phyloP scores from a whole-genome alignment of 768 basidiomycete species.

The Roridomyces roridus region DNA sequence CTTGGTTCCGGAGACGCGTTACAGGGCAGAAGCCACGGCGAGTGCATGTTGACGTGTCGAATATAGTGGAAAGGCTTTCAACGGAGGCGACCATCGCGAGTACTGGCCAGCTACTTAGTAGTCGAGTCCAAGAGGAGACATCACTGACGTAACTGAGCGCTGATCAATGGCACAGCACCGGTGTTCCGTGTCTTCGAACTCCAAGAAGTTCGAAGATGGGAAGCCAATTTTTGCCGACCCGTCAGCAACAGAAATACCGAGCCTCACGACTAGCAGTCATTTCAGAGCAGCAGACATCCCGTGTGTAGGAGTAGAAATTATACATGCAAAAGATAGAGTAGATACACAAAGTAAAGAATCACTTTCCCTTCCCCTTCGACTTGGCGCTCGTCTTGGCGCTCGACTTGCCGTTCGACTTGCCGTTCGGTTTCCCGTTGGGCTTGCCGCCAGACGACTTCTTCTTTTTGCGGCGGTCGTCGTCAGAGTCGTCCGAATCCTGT shows the following conservation, averaged over 20 bases:
- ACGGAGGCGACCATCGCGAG: no score
- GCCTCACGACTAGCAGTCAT: no score
- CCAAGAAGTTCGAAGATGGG: no score
- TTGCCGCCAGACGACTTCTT: constrained; percentile 38
- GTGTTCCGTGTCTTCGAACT: no score
- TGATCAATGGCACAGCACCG: no score
- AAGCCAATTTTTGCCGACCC: no score
- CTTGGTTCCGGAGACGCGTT: constrained; percentile 35
- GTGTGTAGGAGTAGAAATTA: not conserved
- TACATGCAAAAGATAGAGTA: not conserved
- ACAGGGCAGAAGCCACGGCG: constrained; percentile 80
- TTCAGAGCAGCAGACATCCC: no score
- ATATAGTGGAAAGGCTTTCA: constrained; percentile 40
- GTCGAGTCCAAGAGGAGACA: no score
- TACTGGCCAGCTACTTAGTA: no score
- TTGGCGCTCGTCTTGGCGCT: constrained; percentile 49
- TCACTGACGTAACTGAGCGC: no score
- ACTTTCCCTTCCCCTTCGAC: constrained; percentile 41
- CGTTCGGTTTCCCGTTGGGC: constrained; percentile 42
- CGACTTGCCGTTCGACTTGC: constrained; percentile 34
- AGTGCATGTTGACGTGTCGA: constrained; percentile 63
- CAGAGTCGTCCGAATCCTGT: constrained; percentile 23
- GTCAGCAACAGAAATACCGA: no score
- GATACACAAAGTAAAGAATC: constrained; percentile 2
- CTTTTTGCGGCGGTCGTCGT: constrained; percentile 26